Percentiles rank a stretch among this genome's conserved stretches.
Conservation (phyloP, 371 early-diverging fungal genomes). For the Mucor circinelloides region DNA sequence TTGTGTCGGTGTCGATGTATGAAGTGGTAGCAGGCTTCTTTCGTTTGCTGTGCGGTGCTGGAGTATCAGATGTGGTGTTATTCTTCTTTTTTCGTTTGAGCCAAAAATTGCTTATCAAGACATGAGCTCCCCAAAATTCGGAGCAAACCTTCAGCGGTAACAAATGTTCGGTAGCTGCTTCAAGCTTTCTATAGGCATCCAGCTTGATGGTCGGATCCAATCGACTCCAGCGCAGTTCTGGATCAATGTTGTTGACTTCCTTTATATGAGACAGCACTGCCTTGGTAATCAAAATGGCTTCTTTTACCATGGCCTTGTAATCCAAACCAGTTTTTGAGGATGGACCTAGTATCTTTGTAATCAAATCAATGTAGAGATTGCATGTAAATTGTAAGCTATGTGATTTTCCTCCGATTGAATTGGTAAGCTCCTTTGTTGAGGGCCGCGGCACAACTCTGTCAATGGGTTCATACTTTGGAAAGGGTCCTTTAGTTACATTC, state of each 20-base stretch:
- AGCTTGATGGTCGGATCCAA: conserved; percentile 17
- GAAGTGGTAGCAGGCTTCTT: background rate
- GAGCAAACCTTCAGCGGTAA: conserved; percentile 15
- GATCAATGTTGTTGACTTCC: conserved; percentile 8
- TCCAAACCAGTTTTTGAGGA: conserved; percentile 7
- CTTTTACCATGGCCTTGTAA: conserved; percentile 21
- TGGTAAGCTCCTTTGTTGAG: conserved; percentile 9
- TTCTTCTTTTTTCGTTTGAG: conserved; percentile 8
- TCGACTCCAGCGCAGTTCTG: conserved; percentile 13
- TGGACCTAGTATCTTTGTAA: conserved; percentile 10
- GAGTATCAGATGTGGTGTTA: background rate
- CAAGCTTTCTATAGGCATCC: conserved; percentile 10
- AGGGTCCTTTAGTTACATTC: conserved; percentile 1
- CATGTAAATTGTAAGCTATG: conserved; percentile 19
- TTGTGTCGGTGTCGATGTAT: background rate
- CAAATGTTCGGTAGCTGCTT: conserved; percentile 15
- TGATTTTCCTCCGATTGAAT: conserved; percentile 10
- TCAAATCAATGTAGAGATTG: conserved; percentile 13
- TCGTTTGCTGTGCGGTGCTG: background rate
- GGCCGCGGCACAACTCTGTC: conserved; percentile 10
- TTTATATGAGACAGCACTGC: conserved; percentile 12
- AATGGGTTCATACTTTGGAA: conserved; percentile 1
- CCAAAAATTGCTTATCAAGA: conserved; percentile 19
- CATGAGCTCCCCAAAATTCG: conserved; percentile 22
- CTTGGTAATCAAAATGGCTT: conserved; percentile 15